Evolutionary conservation across 768 basidiomycete species (phyloP).

Genomic region (Epithele typhae): DNA sequence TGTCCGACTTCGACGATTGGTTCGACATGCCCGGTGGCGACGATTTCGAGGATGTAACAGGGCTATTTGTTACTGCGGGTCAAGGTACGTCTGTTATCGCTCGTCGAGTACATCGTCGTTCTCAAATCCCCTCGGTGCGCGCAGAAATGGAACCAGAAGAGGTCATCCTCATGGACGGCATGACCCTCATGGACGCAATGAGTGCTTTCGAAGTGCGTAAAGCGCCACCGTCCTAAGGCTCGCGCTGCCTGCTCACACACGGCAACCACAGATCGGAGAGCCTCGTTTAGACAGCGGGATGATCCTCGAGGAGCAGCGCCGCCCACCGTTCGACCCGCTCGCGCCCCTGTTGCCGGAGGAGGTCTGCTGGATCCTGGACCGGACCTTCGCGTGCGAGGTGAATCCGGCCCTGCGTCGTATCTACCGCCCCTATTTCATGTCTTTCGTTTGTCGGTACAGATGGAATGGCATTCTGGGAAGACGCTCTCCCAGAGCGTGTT

Average conservation of each 20-base stretch:
- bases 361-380: constrained; percentile 85
- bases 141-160: constrained; percentile 60
- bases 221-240: not conserved
- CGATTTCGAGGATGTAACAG: constrained; percentile 60
- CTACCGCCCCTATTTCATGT: constrained; percentile 11
- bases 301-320: constrained; percentile 34
- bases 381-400: constrained; percentile 76
- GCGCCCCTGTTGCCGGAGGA: constrained; percentile 68
- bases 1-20: constrained; percentile 11
- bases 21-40: constrained; percentile 51
- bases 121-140: not conserved
- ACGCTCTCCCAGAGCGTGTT: constrained; percentile 84
- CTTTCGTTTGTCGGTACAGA: constrained; percentile 40
- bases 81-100: constrained; percentile 47
- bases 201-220: constrained; percentile 76
- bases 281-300: constrained; percentile 86
- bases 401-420: constrained; percentile 17
- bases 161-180: constrained; percentile 63
- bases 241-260: not conserved
- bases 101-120: too few species aligned
- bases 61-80: constrained; percentile 54
- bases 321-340: constrained; percentile 58
- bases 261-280: constrained; percentile 92
- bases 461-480: constrained; percentile 84
- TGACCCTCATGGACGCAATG: constrained; percentile 88